phyloP scores from a whole-genome alignment of 2,329 filamentous ascomycete genomes.

The Sclerotinia minor region DNA sequence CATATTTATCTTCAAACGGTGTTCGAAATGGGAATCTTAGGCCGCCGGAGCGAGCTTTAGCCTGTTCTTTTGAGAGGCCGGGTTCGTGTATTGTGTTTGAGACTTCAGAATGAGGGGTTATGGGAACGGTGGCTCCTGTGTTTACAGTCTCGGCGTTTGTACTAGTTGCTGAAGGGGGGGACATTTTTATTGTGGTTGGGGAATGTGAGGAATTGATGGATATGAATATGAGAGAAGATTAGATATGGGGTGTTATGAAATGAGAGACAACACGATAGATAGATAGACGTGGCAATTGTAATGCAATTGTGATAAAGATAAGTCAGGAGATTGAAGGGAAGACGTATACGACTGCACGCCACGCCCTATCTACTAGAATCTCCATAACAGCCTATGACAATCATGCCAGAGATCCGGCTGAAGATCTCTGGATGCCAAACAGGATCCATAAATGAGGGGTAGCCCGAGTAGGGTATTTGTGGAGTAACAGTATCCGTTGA shows the following conservation, averaged over 20 bases:
- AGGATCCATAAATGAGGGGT: too few relatives aligned
- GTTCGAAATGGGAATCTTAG: constrained; percentile 22
- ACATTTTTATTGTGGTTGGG: not conserved
- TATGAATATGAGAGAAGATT: not conserved
- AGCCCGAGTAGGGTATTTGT: too few relatives aligned
- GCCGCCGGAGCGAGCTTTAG: constrained; percentile 23
- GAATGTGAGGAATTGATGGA: not conserved
- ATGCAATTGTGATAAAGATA: not conserved
- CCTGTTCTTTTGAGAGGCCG: constrained; percentile 30
- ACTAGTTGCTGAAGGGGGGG: constrained; percentile 1
- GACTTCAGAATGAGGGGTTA: not conserved
- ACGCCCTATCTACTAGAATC: not conserved
- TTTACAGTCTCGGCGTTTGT: not conserved
- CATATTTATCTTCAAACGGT: constrained; percentile 40
- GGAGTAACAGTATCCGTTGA: not conserved
- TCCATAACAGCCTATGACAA: not conserved
- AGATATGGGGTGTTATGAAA: not conserved
- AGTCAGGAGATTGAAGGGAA: not conserved
- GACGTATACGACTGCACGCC: not conserved
- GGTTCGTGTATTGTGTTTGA: constrained; percentile 31
- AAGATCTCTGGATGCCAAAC: too few relatives aligned
- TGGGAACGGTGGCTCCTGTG: not conserved
- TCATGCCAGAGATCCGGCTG: not conserved
- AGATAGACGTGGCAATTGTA: not conserved
- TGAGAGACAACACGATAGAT: not conserved